Evolutionary conservation across 2,329 filamentous ascomycete species (phyloP).

Genomic region (Sclerotinia borealis): DNA sequence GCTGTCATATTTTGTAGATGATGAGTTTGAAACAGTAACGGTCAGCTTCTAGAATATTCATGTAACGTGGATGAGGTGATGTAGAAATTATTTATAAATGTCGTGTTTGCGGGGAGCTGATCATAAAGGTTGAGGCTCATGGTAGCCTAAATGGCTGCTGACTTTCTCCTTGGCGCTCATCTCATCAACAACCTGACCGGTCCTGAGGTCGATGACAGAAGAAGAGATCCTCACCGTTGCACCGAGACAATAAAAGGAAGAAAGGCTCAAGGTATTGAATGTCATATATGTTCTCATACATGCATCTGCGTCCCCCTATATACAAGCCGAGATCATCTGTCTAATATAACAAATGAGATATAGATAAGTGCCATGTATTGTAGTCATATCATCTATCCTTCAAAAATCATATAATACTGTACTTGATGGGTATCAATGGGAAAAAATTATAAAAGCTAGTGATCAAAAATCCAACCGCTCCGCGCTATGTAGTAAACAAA

Average conservation of each 20-base stretch:
- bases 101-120: background rate
- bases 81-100: background rate
- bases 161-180: background rate
- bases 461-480: background rate
- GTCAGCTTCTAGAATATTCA: background rate
- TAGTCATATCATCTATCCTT: background rate
- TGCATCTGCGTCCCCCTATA: background rate
- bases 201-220: no score
- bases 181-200: background rate
- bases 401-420: background rate
- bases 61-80: background rate
- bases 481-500: conserved; percentile 7
- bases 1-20: background rate
- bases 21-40: no score
- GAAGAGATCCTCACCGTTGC: background rate
- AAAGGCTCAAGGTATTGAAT: background rate
- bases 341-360: background rate
- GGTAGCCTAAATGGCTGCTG: conserved; percentile 6
- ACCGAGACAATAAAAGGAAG: no score
- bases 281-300: background rate
- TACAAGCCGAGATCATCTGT: background rate
- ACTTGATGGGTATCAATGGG: background rate
- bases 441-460: background rate
- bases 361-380: background rate
- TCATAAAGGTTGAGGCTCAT: background rate